phyloP scores from a whole-genome alignment of 2,329 filamentous ascomycete genomes.

The Pseudocercospora pini-densiflorae region DNA sequence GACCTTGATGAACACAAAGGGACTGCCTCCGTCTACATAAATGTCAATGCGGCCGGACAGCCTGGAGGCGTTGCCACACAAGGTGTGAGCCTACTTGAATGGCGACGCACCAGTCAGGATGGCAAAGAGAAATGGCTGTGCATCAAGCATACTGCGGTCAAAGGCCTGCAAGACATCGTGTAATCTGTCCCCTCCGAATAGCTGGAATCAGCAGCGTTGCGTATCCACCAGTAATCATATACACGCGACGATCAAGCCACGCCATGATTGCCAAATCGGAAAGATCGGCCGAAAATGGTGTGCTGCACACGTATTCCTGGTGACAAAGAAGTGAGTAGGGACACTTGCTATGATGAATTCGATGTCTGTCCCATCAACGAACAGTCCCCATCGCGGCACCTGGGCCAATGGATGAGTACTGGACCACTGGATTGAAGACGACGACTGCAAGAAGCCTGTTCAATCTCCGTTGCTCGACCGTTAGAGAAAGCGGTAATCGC shows the following conservation, averaged over 20 bases:
- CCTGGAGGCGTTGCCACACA: slow-evolving; percentile 18
- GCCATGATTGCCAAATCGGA: neutral
- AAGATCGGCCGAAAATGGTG: neutral
- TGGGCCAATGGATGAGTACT: neutral
- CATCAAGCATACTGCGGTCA: slow-evolving; percentile 18
- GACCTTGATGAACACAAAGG: slow-evolving; percentile 16
- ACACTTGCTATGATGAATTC: neutral
- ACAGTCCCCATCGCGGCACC: neutral
- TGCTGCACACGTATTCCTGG: neutral
- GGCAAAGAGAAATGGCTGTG: slow-evolving; percentile 16
- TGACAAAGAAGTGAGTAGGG: neutral
- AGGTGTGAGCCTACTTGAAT: slow-evolving; percentile 17
- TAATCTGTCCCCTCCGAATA: neutral
- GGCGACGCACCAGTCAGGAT: slow-evolving; percentile 8
- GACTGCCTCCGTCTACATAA: slow-evolving; percentile 17
- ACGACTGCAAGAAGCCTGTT: neutral
- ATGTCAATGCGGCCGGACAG: slow-evolving; percentile 15
- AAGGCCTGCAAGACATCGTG: slow-evolving; percentile 19
- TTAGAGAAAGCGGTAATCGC: neutral
- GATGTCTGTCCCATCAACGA: neutral
- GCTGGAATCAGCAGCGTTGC: neutral
- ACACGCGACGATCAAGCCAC: neutral
- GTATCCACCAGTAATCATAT: neutral
- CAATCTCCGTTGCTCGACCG: neutral
- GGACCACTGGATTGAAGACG: neutral